Conservation (phyloP, 2,329 filamentous ascomycete species). For the Stagonosporopsis cucurbitacearum region DNA sequence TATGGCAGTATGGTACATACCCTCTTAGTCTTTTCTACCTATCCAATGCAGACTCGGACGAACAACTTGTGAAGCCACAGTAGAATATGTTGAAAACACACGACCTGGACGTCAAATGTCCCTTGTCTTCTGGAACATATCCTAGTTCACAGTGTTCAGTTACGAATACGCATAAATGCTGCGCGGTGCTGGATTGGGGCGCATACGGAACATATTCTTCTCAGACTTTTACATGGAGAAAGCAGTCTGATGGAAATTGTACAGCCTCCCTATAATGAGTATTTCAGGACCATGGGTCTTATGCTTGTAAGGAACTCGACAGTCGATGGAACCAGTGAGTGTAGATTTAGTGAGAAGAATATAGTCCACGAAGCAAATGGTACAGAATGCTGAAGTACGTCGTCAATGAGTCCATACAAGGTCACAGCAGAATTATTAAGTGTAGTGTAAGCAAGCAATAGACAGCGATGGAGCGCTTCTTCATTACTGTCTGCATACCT, state of each 20-base stretch:
- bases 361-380: background rate
- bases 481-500: no score
- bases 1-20: no score
- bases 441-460: no score
- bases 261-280: conserved; percentile 1
- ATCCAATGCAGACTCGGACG: no score
- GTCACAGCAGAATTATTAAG: no score
- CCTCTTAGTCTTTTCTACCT: no score
- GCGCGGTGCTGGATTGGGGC: conserved; percentile 4
- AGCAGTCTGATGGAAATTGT: conserved; percentile 8
- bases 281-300: conserved; percentile 1
- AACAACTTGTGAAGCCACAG: no score
- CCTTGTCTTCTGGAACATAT: conserved; percentile 9
- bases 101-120: conserved; percentile 8
- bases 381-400: background rate
- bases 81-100: conserved; percentile 3
- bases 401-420: no score
- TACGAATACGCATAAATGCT: conserved; percentile 5
- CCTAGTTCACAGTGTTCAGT: conserved; percentile 1
- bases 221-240: conserved; percentile 2
- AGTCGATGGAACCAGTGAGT: background rate
- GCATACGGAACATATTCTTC: conserved; percentile 2
- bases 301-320: background rate
- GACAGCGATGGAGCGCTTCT: no score
- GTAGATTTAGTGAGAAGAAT: background rate